These are phyloP conservation scores for Hanseniaspora taiwanica DNA, from an alignment of 805 yeast species.

Conservation along the genomic window DNA sequence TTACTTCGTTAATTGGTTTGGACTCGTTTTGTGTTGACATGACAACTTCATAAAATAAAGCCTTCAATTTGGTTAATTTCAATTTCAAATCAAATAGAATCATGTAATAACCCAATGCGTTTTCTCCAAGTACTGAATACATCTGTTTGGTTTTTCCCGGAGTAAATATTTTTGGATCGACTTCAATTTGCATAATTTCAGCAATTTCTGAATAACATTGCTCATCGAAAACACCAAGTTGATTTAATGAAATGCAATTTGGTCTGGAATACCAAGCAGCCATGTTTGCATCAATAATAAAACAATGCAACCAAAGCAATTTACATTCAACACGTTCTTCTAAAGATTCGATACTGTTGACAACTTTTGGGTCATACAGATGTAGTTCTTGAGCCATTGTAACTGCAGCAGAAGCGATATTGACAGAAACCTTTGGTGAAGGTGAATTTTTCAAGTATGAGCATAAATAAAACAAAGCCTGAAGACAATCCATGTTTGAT, in stretches of 20 bases:
- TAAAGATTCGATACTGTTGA: background rate
- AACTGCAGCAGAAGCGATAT: conserved; percentile 3
- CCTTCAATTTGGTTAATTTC: conserved; percentile 1
- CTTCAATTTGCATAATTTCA: background rate
- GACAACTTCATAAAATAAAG: conserved; percentile 4
- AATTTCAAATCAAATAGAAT: conserved; percentile 3
- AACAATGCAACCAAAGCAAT: background rate
- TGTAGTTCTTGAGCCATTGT: conserved; percentile 1
- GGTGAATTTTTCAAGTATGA: conserved; percentile 5
- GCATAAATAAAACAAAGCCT: background rate
- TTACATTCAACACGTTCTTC: background rate
- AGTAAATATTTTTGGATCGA: background rate
- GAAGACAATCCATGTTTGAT: background rate
- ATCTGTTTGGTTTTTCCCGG: background rate
- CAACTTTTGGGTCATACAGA: conserved; percentile 1
- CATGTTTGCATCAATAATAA: background rate
- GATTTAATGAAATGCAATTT: background rate
- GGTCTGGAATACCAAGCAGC: background rate
- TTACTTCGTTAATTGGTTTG: background rate
- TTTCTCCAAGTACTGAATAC: background rate
- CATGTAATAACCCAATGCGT: conserved; percentile 1
- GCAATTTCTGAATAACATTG: background rate
- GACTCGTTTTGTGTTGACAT: conserved; percentile 3
- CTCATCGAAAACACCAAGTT: background rate
- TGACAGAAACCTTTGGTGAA: conserved; percentile 1